These are phyloP conservation scores for Aspergillus japonicus DNA, from an alignment of 2,329 filamentous ascomycete genomes.

Conservation along the genomic window DNA sequence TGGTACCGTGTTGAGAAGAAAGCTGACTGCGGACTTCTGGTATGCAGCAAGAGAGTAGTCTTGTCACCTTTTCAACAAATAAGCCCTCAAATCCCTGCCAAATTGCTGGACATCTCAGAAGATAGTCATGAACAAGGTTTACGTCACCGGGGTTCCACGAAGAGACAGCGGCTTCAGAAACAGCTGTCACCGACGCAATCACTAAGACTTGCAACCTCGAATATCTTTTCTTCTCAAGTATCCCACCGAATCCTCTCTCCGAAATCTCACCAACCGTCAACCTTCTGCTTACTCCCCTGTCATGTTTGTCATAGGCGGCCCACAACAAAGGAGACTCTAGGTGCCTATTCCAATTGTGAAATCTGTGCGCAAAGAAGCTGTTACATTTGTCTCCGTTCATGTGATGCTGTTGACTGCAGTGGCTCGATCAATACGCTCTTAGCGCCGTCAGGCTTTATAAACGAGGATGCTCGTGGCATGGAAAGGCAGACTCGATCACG, in stretches of 20 bases:
- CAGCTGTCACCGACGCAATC: slow-evolving; percentile 5
- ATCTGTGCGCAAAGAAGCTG: slow-evolving; percentile 40
- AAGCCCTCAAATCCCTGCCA: slow-evolving; percentile 16
- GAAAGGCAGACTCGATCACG: slow-evolving; percentile 17
- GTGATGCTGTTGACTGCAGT: slow-evolving; percentile 34
- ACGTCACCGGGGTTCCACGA: slow-evolving; percentile 12
- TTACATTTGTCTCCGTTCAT: slow-evolving; percentile 44
- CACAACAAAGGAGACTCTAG: slow-evolving; percentile 39
- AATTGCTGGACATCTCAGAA: slow-evolving; percentile 11
- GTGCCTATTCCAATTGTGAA: slow-evolving; percentile 44
- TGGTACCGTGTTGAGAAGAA: no score
- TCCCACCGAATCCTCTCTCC: slow-evolving; percentile 19
- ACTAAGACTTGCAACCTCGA: slow-evolving; percentile 1
- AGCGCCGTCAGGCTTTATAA: slow-evolving; percentile 1
- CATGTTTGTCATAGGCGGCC: slow-evolving; percentile 45
- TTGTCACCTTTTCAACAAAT: slow-evolving; percentile 17
- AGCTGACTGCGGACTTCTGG: not conserved
- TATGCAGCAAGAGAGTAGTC: slow-evolving; percentile 6
- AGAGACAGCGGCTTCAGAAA: slow-evolving; percentile 10
- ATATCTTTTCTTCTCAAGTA: slow-evolving; percentile 16
- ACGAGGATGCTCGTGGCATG: slow-evolving; percentile 1
- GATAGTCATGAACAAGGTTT: slow-evolving; percentile 13
- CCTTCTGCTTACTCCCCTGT: slow-evolving; percentile 37
- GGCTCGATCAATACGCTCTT: slow-evolving; percentile 8
- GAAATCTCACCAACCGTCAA: slow-evolving; percentile 20